Evolutionary conservation across 2,329 filamentous ascomycete genomes (phyloP), one percentile per base, ranked within the genome.

Genomic region (Talaromyces sp.): DNA sequence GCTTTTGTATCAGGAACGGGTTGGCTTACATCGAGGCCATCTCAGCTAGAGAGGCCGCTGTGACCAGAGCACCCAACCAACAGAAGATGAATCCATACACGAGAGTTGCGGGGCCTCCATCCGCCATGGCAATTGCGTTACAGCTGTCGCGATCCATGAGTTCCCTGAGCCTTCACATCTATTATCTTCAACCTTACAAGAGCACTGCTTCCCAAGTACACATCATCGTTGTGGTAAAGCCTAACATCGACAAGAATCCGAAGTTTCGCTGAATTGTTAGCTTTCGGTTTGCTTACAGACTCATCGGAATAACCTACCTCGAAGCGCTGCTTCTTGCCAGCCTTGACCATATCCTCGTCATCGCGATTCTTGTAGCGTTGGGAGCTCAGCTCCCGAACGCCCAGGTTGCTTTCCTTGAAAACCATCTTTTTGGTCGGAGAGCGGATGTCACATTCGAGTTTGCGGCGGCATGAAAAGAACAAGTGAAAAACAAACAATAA

Each of bases 171-270:
- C 8, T 20, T 3, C 2, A 20, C 11, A 40, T 19, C 3, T 19
- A 4, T 20, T 5, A 40, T 20, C 19, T 20, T 19, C 3, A 3
- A 19, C 37, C 45, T 30, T 16, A 47, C 45, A 47, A 47, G 16
- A 47, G 45, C 10, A 47, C 45, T 47, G 45, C 45, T n/a, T 47
- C 45, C 45, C 45, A 47, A 8, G 45, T 47, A 30, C 45, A 47
- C 45, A 47, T 47, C 45, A 47, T 47, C 2, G 45, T 47, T 36
- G 45, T 47, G 11, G 45, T 47, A 30, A 47, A 47, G 5, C 45
- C 45, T 20, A 47, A 30, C 45, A 47, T 47, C 6, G 45, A 47
- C 32, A 47, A 36, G 33, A 47, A 47, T 8, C 45, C 45, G 20
- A 47, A 47, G 13, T 47, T 47, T 39, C 45, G 32, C 45, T 47